These are phyloP conservation scores for Yamadazyma diddensiae DNA, from an alignment of 1,139 yeast genomes.

Conservation along the genomic window DNA sequence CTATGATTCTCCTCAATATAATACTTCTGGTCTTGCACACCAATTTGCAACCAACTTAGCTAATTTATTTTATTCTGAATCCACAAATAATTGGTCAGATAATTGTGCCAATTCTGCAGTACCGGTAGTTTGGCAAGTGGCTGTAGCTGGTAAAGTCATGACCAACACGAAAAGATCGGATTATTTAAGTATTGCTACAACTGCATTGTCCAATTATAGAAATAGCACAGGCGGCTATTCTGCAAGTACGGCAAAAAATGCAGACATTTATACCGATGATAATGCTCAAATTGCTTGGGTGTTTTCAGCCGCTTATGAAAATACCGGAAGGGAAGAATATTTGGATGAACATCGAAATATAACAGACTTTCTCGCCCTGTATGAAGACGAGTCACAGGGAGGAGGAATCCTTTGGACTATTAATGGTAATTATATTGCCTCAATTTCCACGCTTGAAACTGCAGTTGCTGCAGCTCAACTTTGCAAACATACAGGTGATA, in stretches of 20 bases:
- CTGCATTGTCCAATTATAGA: conserved; percentile 19
- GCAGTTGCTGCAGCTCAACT: conserved; percentile 34
- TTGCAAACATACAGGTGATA: conserved; percentile 12
- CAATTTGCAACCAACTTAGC: conserved; percentile 17
- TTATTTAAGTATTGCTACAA: conserved; percentile 12
- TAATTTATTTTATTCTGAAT: conserved; percentile 21
- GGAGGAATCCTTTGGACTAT: conserved; percentile 35
- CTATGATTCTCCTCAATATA: conserved; percentile 16
- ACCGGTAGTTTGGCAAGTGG: conserved; percentile 26
- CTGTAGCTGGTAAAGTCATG: conserved; percentile 25
- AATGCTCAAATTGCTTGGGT: conserved; percentile 36
- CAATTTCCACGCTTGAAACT: conserved; percentile 33
- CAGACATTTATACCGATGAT: conserved; percentile 35
- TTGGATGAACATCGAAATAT: conserved; percentile 10
- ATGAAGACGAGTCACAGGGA: conserved; percentile 17
- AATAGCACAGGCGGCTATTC: conserved; percentile 26
- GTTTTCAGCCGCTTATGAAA: conserved; percentile 22
- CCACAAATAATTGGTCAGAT: conserved; percentile 20
- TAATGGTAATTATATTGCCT: conserved; percentile 28
- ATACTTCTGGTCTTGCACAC: conserved; percentile 11
- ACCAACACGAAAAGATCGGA: conserved; percentile 13
- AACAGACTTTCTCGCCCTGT: conserved; percentile 7
- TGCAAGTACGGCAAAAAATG: conserved; percentile 28
- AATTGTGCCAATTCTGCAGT: conserved; percentile 12
- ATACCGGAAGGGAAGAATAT: conserved; percentile 11